Percentiles rank a stretch among this genome's conserved stretches.
These are phyloP conservation scores for Kockovaella imperatae DNA, from an alignment of 768 basidiomycete genomes.

Conservation along the genomic window DNA sequence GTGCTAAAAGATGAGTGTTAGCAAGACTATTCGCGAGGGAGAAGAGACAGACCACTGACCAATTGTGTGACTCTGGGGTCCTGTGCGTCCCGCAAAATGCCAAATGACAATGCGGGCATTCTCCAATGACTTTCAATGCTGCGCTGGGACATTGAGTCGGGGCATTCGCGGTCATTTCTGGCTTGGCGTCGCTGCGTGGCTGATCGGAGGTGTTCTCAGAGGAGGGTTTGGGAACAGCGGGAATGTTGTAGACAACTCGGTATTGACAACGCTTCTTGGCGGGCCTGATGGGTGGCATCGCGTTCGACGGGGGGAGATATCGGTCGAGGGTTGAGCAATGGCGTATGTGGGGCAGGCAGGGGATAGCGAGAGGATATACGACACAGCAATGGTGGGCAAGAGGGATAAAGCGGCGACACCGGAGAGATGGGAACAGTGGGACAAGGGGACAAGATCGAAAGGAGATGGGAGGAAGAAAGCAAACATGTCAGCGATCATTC, in stretches of 20 bases:
- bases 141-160: constrained; percentile 40
- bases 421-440: too few species aligned
- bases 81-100: constrained; percentile 40
- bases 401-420: too few species aligned
- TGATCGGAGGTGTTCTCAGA: neutral
- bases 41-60: constrained; percentile 28
- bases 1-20: constrained; percentile 21
- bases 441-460: too few species aligned
- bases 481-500: neutral
- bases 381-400: too few species aligned
- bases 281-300: constrained; percentile 26
- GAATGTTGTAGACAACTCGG: constrained; percentile 42
- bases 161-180: constrained; percentile 37
- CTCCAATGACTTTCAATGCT: constrained; percentile 37
- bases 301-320: too few species aligned
- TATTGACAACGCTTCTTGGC: constrained; percentile 43
- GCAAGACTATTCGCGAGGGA: too few species aligned
- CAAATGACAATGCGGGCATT: constrained; percentile 39
- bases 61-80: constrained; percentile 42
- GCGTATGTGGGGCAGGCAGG: too few species aligned
- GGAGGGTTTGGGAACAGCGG: constrained; percentile 19
- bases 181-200: constrained; percentile 14
- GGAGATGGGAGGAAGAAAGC: too few species aligned
- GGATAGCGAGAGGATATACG: too few species aligned
- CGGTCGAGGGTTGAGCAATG: too few species aligned